Conservation (phyloP, 129 eudicot species). For the Heracleum sosnowskyi region DNA sequence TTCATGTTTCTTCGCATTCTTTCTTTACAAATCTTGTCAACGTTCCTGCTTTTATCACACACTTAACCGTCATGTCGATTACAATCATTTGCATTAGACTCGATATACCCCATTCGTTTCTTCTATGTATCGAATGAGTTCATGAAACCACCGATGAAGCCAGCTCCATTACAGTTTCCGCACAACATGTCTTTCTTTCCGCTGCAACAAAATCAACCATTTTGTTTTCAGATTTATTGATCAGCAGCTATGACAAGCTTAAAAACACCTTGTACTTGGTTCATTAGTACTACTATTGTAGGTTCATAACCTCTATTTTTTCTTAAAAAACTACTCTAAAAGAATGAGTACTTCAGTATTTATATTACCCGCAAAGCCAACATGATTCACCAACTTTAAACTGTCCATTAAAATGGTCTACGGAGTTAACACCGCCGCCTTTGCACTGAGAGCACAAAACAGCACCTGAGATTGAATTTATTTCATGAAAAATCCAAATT, state of each 20-base stretch:
- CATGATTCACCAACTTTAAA: conserved; percentile 80
- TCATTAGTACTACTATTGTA: no score
- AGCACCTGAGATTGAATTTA: conserved; percentile 35
- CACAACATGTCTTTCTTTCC: conserved; percentile 9
- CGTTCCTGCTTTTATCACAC: neutral
- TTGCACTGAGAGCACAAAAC: conserved; percentile 64
- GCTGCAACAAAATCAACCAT: neutral
- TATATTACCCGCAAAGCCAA: conserved; percentile 90
- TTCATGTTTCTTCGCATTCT: neutral
- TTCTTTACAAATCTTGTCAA: neutral
- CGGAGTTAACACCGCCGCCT: conserved; percentile 65
- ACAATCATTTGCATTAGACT: neutral
- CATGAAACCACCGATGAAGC: conserved; percentile 1
- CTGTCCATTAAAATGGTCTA: conserved; percentile 73
- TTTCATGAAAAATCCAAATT: neutral
- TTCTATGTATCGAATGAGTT: neutral
- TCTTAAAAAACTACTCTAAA: no score
- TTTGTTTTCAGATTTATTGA: neutral
- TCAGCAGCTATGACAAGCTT: neutral
- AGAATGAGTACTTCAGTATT: neutral
- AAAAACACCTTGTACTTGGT: neutral
- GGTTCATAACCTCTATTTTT: no score
- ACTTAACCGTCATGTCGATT: neutral
- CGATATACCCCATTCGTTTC: neutral
- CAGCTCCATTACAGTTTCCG: conserved; percentile 7